These are phyloP conservation scores for Eutrema japonicum DNA, from an alignment of 345 rosid genomes.

Conservation along the genomic window DNA sequence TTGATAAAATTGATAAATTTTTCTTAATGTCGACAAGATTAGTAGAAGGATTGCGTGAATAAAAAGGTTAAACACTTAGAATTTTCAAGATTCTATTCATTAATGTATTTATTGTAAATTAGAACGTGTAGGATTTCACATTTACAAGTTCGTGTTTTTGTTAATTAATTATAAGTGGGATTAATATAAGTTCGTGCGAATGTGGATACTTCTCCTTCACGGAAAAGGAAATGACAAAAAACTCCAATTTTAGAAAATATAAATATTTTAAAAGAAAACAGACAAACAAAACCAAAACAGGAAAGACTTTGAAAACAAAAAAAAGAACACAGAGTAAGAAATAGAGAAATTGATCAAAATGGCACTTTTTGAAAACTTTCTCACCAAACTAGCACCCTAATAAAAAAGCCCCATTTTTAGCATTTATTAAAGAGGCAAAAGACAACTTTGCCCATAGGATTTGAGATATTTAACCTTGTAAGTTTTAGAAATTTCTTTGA, in stretches of 20 bases:
- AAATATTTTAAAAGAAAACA: conserved; percentile 11
- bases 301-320: conserved; percentile 6
- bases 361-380: no score
- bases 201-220: conserved; percentile 17
- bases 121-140: neutral
- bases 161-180: neutral
- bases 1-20: no score
- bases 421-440: no score
- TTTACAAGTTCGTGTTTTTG: neutral
- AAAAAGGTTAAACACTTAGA: neutral
- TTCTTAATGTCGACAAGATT: no score
- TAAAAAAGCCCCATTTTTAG: no score
- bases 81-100: neutral
- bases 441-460: no score
- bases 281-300: conserved; percentile 31
- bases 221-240: neutral
- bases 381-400: no score
- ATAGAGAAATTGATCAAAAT: no score
- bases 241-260: neutral
- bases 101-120: neutral
- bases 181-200: conserved; percentile 3
- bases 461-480: no score
- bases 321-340: conserved; percentile 18
- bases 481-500: no score
- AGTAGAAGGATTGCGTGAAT: neutral